Evolutionary conservation across 1,284 basidiomycete species (phyloP).

Genomic region (Irpex rosettiformis): DNA sequence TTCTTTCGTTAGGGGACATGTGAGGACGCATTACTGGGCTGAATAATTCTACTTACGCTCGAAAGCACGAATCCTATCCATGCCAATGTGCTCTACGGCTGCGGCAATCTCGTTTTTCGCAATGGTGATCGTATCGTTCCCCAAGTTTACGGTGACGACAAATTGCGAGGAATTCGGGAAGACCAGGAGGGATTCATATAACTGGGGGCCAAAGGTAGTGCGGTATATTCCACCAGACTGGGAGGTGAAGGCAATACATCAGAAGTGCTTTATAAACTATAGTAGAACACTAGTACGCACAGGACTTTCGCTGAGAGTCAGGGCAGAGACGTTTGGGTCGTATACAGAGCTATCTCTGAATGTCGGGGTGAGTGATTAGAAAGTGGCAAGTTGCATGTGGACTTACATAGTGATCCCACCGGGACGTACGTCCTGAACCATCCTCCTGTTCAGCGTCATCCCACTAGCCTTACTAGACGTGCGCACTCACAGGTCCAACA

Average conservation of each 20-base stretch:
- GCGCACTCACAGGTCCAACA: conserved; percentile 21
- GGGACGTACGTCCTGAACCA: conserved; percentile 30
- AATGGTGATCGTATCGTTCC: conserved; percentile 31
- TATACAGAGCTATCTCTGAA: conserved; percentile 31
- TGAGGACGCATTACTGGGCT: no score
- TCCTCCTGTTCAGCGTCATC: no score
- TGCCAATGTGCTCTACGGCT: conserved; percentile 28
- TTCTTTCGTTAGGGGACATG: no score
- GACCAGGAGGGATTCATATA: conserved; percentile 29
- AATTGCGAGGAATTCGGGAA: conserved; percentile 30
- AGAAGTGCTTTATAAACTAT: not conserved
- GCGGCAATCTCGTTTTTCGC: conserved; percentile 30
- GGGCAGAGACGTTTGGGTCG: conserved; percentile 24
- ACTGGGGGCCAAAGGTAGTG: conserved; percentile 31
- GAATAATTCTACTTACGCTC: conserved; percentile 23
- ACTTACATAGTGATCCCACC: conserved; percentile 33
- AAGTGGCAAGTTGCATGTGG: no score
- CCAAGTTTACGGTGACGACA: conserved; percentile 32
- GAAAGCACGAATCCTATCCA: conserved; percentile 29
- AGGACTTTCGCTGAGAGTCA: conserved; percentile 26
- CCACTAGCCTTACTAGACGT: no score
- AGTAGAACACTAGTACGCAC: conserved; percentile 16
- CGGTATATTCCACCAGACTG: conserved; percentile 32
- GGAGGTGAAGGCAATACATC: not conserved
- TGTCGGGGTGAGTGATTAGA: no score